These are phyloP conservation scores for Pulicaria dysenterica DNA, from an alignment of 129 eudicot genomes.

Conservation along the genomic window DNA sequence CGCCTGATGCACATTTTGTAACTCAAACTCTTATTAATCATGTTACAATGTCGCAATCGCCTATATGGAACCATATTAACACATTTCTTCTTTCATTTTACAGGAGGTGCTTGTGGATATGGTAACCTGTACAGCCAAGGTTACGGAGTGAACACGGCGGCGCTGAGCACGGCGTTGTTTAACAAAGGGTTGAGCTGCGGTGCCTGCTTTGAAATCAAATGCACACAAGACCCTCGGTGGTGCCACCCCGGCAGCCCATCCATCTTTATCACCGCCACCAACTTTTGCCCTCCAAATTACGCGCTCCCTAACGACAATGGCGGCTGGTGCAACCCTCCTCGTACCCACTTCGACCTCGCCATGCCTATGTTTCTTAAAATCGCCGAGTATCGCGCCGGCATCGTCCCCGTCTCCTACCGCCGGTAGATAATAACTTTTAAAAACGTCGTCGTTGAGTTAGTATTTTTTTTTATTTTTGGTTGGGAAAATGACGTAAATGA, in stretches of 20 bases:
- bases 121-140: constrained; percentile 85
- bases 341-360: constrained; percentile 83
- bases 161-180: constrained; percentile 77
- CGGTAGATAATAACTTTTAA: constrained; percentile 24
- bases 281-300: constrained; percentile 78
- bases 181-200: constrained; percentile 79
- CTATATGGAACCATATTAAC: neutral
- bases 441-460: neutral
- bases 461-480: neutral
- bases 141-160: constrained; percentile 76
- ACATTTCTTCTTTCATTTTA: neutral
- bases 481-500: constrained; percentile 10
- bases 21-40: no score
- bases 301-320: constrained; percentile 68
- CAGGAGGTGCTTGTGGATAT: constrained; percentile 88
- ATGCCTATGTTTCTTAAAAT: constrained; percentile 80
- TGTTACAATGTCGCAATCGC: no score
- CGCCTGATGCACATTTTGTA: no score
- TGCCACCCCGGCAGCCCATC: constrained; percentile 87
- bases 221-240: constrained; percentile 60
- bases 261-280: constrained; percentile 74
- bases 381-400: constrained; percentile 76
- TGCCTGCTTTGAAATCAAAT: constrained; percentile 76
- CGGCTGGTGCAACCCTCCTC: constrained; percentile 96
- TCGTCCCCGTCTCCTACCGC: constrained; percentile 72